Base-by-base conservation (phyloP, 805 yeast species). In the Saccharomycopsis sp. region DNA sequence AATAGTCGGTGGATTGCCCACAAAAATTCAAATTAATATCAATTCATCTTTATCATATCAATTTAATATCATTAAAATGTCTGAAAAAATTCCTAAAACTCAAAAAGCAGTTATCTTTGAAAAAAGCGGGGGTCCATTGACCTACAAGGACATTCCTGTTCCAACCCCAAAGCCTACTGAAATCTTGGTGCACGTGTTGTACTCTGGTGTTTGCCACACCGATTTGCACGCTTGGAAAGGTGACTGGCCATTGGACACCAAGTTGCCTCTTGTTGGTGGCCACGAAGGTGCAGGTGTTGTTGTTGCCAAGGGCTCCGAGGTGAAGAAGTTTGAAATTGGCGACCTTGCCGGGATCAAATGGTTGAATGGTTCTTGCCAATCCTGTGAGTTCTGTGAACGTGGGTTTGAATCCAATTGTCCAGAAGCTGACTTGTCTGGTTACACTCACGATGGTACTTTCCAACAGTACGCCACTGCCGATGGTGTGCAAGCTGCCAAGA, bases 181-280 rank as follows among this genome's bases (percentile, higher is more conserved):
- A 64, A 69, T 85, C 52, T 71, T 86, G 59, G 69, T 86, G 64
- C 77, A 86, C 61, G 77, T 86, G 62, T 77, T 76, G 65, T 85
- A 78, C 71, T 76, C 94, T 20, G 95, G 95, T 64, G 94, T 85
- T 43, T 85, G 95, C 65, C 95, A 87, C 70, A 84, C 95, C 27
- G 95, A 85, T 59, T 73, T 86, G 60, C 95, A 86, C 68, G 94
- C 94, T 42, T 83, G 92, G 88, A 75, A 81, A 60, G 94, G 94
- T 56, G 95, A 86, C 66, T 85, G 94, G 94, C 92, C 94, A 38
- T 67, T 80, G 60, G 73, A 65, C 49, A 73, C 80, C 50, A 79
- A 78, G 58, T 67, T 79, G 46, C 89, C 92, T 18, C 65, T 81
- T 52, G 87, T 82, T 37, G 92, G 92, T 49, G 94, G 94, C 53